Conservation (phyloP, 1,284 basidiomycete species). For the Trametes sp. region DNA sequence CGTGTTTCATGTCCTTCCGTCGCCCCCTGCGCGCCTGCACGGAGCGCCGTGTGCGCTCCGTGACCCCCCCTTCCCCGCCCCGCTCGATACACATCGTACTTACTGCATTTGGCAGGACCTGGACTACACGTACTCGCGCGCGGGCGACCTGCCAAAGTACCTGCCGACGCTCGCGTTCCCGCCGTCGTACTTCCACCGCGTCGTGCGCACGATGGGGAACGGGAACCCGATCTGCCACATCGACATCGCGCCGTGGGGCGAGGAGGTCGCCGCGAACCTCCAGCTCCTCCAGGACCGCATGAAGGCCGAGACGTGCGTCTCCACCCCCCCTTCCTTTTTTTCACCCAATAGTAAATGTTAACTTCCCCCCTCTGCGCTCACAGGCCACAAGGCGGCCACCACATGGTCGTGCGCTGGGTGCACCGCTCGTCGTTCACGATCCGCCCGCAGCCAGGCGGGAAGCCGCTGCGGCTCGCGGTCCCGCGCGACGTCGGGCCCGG, state of each 20-base stretch:
- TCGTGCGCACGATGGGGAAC: constrained; percentile 63
- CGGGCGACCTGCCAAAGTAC: constrained; percentile 80
- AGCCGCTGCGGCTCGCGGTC: constrained; percentile 37
- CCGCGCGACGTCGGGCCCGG: constrained; percentile 38
- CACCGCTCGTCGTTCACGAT: constrained; percentile 78
- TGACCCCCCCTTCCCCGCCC: too few species aligned
- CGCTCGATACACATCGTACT: constrained; percentile 16
- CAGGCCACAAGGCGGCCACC: constrained; percentile 77
- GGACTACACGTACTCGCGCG: constrained; percentile 77
- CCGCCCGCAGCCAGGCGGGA: constrained; percentile 47
- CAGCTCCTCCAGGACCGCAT: constrained; percentile 80
- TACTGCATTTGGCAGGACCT: constrained; percentile 62
- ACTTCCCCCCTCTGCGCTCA: background rate
- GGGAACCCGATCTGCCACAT: constrained; percentile 78
- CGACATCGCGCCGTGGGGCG: constrained; percentile 77
- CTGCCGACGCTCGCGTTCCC: constrained; percentile 78
- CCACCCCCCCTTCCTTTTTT: background rate
- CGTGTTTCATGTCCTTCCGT: constrained; percentile 46
- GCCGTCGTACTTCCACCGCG: constrained; percentile 85
- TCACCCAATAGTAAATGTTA: too few species aligned
- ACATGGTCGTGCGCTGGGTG: constrained; percentile 84
- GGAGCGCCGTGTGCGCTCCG: background rate
- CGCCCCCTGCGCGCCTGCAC: background rate
- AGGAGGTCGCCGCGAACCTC: constrained; percentile 73
- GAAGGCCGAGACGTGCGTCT: constrained; percentile 78